A percentile compares a stretch with the other conserved stretches of the same genome.
phyloP scores from a whole-genome alignment of 2,329 filamentous ascomycete genomes.

The Ophiostoma ips region DNA sequence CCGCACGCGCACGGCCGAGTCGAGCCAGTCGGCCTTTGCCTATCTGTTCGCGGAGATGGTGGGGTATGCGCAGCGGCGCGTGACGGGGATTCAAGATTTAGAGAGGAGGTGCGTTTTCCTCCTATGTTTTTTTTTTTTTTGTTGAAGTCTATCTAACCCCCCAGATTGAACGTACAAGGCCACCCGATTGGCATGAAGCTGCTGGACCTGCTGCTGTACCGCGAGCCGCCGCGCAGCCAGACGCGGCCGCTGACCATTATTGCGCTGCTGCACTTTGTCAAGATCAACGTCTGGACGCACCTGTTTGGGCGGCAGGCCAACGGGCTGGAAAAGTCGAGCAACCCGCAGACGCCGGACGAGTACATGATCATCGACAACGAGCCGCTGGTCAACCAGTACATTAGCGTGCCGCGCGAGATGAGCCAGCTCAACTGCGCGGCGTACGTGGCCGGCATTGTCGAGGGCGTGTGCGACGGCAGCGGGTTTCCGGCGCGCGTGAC shows the following conservation, averaged over 20 bases:
- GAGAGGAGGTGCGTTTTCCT: conserved; percentile 71
- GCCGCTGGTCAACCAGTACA: conserved; percentile 85
- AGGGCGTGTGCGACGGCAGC: conserved; percentile 88
- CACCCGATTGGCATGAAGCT: conserved; percentile 89
- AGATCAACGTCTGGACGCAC: conserved; percentile 80
- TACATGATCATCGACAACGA: conserved; percentile 99
- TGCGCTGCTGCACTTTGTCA: conserved; percentile 86
- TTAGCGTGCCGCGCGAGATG: conserved; percentile 90
- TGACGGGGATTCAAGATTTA: conserved; percentile 84
- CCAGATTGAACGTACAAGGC: conserved; percentile 78
- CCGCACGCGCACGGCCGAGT: conserved; percentile 72
- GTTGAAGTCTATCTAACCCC: too few species aligned
- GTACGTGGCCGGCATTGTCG: conserved; percentile 86
- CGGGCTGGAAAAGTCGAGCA: conserved; percentile 76
- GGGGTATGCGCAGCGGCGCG: conserved; percentile 77
- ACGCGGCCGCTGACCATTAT: conserved; percentile 78
- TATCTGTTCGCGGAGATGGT: conserved; percentile 97
- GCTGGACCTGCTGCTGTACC: conserved; percentile 86
- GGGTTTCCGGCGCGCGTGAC: conserved; percentile 82
- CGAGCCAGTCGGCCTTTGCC: conserved; percentile 86
- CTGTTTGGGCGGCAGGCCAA: conserved; percentile 86
- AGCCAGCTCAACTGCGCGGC: conserved; percentile 92
- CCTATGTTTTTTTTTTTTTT: too few species aligned
- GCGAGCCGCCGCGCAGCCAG: conserved; percentile 55
- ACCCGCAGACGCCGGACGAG: conserved; percentile 73